Evolutionary conservation across 371 early-diverging fungal genomes (phyloP), one percentile per base, ranked within the genome.

Genomic region (Mucor circinelloides): DNA sequence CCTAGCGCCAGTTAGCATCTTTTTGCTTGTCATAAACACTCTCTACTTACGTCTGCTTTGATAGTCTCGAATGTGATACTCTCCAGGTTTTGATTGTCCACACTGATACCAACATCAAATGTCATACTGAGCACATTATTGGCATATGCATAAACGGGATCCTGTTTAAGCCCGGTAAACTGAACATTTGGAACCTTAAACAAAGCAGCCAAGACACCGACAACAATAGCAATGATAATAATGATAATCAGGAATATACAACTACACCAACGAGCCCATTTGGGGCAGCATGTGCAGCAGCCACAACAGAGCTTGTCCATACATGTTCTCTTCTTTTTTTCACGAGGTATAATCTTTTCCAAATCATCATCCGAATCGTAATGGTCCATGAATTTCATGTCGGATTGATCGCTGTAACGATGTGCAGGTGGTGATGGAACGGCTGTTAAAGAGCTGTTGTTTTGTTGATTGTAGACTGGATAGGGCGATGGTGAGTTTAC

Each of bases 41-140:
- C 58, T 27, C 4, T 21, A 69, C 79, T 80, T 80, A 86, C 88
- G 50, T 82, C 81, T 21, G 86, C 88, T 62, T 67, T 64, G 52
- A 88, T 84, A 0, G 77, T 75, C 30, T 81, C 78, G 59, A 88
- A 88, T 10, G 82, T 82, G 54, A 86, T 74, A 17, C 85, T 77
- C 63, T 82, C 73, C 57, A 85, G 74, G 60, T 88, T 88, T 23
- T 78, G 86, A 66, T 88, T 88, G 36, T 77, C 48, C 56, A 88
- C 84, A 21, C 67, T 68, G 34, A 88, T 85, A 54, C 75, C 66
- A 3, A 83, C 50, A 52, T 62, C 68, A 50, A 78, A 76, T 9
- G 66, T 74, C 36, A 78, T 78, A 31, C 56, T 72, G 55, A 79
- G 59, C 6, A 64, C 61, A 52, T 63, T 57, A n/a, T 64, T 52